Conservation (phyloP, 805 yeast species). For the Candida silvicultrix region DNA sequence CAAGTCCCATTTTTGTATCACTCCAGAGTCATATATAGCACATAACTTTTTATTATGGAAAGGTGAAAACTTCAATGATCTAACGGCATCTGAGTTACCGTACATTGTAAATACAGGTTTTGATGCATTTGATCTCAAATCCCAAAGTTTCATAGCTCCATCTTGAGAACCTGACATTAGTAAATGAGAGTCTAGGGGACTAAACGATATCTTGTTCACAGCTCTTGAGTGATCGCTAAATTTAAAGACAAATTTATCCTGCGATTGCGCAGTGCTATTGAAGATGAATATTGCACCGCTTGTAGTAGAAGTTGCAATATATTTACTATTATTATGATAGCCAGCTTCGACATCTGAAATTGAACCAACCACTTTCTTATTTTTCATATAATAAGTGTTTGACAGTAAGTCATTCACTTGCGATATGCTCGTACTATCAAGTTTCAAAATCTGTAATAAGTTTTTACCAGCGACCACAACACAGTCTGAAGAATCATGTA, state of each 20-base stretch:
- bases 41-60: constrained; percentile 53
- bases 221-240: constrained; percentile 39
- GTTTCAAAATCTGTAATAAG: constrained; percentile 30
- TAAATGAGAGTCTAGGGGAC: constrained; percentile 29
- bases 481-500: constrained; percentile 13
- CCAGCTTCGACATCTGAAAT: constrained; percentile 40
- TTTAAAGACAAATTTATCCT: constrained; percentile 23
- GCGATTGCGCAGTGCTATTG: constrained; percentile 23
- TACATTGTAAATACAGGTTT: constrained; percentile 45
- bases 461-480: constrained; percentile 38
- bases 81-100: constrained; percentile 66
- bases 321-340: constrained; percentile 29
- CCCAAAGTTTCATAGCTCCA: constrained; percentile 75
- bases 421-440: constrained; percentile 24
- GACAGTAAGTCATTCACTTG: constrained; percentile 30
- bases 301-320: constrained; percentile 38
- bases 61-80: constrained; percentile 50
- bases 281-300: constrained; percentile 39
- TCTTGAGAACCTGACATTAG: constrained; percentile 70
- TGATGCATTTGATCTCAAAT: constrained; percentile 41
- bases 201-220: constrained; percentile 38
- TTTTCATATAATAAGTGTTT: constrained; percentile 19
- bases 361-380: constrained; percentile 31
- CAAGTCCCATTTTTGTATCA: constrained; percentile 82
- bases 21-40: constrained; percentile 84